A percentile compares a stretch with the other conserved stretches of the same genome.
Conservation (phyloP, 257 asterid genomes). For the Lithospermum erythrorhizon region DNA sequence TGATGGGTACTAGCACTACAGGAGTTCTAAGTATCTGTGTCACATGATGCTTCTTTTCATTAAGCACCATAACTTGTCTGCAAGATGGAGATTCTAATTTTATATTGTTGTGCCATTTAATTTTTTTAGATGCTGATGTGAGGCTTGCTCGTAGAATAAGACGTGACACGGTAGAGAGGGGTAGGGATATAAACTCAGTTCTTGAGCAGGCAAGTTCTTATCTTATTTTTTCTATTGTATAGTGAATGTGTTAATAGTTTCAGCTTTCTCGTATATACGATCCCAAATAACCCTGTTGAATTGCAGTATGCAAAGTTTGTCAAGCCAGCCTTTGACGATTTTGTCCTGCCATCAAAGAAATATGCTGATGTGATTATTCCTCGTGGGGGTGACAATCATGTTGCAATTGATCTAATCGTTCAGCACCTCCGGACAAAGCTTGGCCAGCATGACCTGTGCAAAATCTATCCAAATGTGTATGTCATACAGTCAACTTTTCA, state of each 20-base stretch:
- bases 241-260: neutral
- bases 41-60: too few relatives aligned
- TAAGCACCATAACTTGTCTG: conserved; percentile 2
- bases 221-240: neutral
- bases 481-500: conserved; percentile 97
- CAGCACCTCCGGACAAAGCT: conserved; percentile 94
- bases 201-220: conserved; percentile 74
- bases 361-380: conserved; percentile 98
- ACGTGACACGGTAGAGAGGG: conserved; percentile 94
- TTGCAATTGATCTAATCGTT: conserved; percentile 89
- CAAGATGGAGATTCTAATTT: conserved; percentile 45
- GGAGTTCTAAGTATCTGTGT: too few relatives aligned
- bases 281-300: conserved; percentile 8
- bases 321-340: conserved; percentile 98
- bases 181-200: conserved; percentile 90
- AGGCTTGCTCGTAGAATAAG: conserved; percentile 99
- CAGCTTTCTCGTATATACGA: neutral
- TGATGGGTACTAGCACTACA: neutral
- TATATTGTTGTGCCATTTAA: neutral
- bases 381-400: conserved; percentile 98
- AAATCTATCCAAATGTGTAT: conserved; percentile 77
- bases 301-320: conserved; percentile 97
- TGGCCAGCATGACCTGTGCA: conserved; percentile 97
- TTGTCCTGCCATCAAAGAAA: conserved; percentile 93
- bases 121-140: conserved; percentile 79